Evolutionary conservation across 805 yeast genomes (phyloP), one percentile per base, ranked within the genome.

Genomic region (Pichia cephalocereana): DNA sequence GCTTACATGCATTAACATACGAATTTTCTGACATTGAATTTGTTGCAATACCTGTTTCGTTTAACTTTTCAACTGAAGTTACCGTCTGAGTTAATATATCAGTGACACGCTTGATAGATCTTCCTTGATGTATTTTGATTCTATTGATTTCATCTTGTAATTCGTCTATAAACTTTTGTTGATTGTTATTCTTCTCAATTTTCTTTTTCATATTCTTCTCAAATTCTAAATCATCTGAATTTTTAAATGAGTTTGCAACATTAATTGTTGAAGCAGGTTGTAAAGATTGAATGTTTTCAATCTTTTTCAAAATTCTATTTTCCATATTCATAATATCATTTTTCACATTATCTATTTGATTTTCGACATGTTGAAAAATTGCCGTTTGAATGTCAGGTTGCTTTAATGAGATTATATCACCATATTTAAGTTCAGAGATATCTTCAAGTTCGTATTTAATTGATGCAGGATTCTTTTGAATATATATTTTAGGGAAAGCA

Each of bases 401-500:
- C 42, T 77, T 74, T 32, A 86, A 65, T 0, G 81, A 71, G 9
- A 91, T 61, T 3, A 88, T 65, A 2, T 79, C 70, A 0, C 88
- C 89, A 2, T 72, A 71, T 43, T 64, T 62, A 1, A 91, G 70
- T 39, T 84, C 90, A 0, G 54, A 56, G n/a, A 87, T 60, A 39
- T 88, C 90, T 52, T 90, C 97, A 23, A 91, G 65, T 61, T 91
- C 96, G 60, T 86, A 93, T 1, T 83, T 72, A 1, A 89, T 73
- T 0, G 76, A 76, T 32, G 75, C 70, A 2, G 66, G 62, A 0
- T 76, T 73, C 51, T 86, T 95, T 51, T 75, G 80, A 7, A 89
- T 71, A 56, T 85, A 84, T 28, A 93, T 76, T 12, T 82, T 85
- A 0, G 98, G 97, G 54, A 88, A 87, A 5, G 51, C 18, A 1